phyloP scores from a whole-genome alignment of 1,139 yeast genomes.

The Pichia sp. region DNA sequence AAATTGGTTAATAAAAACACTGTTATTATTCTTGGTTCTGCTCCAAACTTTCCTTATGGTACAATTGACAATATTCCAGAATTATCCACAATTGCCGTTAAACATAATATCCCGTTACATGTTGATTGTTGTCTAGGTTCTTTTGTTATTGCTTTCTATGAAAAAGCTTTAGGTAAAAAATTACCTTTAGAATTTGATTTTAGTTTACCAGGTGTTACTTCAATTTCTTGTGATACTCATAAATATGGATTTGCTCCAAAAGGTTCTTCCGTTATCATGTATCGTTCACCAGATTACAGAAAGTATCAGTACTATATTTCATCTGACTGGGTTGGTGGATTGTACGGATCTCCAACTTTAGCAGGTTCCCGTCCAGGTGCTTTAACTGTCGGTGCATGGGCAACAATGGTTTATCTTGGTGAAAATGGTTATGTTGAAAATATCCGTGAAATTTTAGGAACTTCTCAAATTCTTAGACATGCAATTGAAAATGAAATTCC shows the following conservation, averaged over 20 bases:
- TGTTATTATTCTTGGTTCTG: slow-evolving; percentile 80
- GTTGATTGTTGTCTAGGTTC: slow-evolving; percentile 97
- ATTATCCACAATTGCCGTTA: slow-evolving; percentile 59
- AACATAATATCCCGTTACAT: slow-evolving; percentile 70
- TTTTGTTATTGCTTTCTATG: slow-evolving; percentile 76
- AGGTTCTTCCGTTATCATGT: slow-evolving; percentile 91
- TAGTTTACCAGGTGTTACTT: slow-evolving; percentile 88
- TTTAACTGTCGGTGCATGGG: slow-evolving; percentile 95
- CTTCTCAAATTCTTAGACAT: slow-evolving; percentile 53
- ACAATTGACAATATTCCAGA: slow-evolving; percentile 82
- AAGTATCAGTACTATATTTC: slow-evolving; percentile 78
- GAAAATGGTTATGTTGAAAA: slow-evolving; percentile 66
- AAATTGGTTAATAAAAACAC: slow-evolving; percentile 71
- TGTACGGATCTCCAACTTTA: slow-evolving; percentile 92
- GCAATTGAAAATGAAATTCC: slow-evolving; percentile 44
- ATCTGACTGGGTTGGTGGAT: slow-evolving; percentile 89
- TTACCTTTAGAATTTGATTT: slow-evolving; percentile 73
- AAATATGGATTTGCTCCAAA: slow-evolving; percentile 98
- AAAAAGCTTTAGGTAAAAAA: slow-evolving; percentile 45
- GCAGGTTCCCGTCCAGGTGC: slow-evolving; percentile 99
- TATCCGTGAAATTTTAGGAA: slow-evolving; percentile 59
- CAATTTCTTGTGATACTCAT: slow-evolving; percentile 95
- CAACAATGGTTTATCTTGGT: slow-evolving; percentile 77
- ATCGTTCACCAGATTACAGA: slow-evolving; percentile 60
- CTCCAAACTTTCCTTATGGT: slow-evolving; percentile 97